Evolutionary conservation across 352 stramenopile species (phyloP).

Genomic region (Phytophthora uliginosa): DNA sequence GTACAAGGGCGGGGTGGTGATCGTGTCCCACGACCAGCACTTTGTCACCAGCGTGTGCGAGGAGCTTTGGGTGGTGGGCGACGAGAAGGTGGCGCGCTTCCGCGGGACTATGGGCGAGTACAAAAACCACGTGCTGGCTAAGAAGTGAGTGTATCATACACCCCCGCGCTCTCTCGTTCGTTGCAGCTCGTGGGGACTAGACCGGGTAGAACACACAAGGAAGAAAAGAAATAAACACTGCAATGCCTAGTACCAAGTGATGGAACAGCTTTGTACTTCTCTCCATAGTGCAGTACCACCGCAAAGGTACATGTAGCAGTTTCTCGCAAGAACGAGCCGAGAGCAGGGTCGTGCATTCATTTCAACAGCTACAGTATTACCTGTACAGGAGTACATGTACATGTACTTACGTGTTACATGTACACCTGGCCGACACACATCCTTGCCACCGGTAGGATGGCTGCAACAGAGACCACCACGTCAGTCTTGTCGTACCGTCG

Average conservation of each 20-base stretch:
- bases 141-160: conserved; percentile 48
- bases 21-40: conserved; percentile 99
- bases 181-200: conserved; percentile 19
- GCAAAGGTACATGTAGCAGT: background rate
- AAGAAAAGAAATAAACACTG: conserved; percentile 19
- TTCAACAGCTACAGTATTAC: no score
- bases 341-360: no score
- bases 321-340: no score
- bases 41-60: conserved; percentile 97
- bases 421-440: no score
- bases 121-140: conserved; percentile 81
- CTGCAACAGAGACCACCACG: background rate
- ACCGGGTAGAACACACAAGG: conserved; percentile 17
- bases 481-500: background rate
- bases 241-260: background rate
- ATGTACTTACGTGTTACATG: background rate
- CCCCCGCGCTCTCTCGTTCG: conserved; percentile 13
- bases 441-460: no score
- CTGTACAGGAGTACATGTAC: background rate
- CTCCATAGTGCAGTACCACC: background rate
- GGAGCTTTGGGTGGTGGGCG: conserved; percentile 94
- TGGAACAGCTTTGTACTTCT: background rate
- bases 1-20: conserved; percentile 97
- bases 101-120: conserved; percentile 85
- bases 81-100: conserved; percentile 83